Base-by-base conservation (phyloP, 345 rosid genomes). In the Populus davidiana region DNA sequence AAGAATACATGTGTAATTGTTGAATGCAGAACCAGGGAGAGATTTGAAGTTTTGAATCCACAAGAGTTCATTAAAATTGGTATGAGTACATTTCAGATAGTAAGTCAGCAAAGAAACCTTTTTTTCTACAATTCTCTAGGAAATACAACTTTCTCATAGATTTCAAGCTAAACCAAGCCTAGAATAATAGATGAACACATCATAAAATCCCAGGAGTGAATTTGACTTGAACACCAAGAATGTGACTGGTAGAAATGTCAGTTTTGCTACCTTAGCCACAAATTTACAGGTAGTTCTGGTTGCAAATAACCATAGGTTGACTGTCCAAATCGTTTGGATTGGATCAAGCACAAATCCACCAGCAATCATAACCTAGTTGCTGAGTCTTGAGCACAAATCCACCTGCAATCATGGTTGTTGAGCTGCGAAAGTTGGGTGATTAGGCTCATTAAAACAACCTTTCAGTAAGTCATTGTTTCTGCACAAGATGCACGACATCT, bases 401-500 rank as follows among this genome's bases (percentile, higher is more conserved):
- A 12, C 35, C 65, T 25, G 56, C 69, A 43, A 13, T 27, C 16
- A 2, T 25, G 18, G 11, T 1, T 3, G 23, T 9, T 25, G 9
- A 14, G 27, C 2, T 4, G 12, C 23, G 5, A 63, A 52, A 61
- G 21, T 29, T 21, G 61, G 43, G 41, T 27, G 44, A 36, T 33
- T 67, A 62, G 49, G 69, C 76, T 43, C n/a, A 10, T n/a, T 16
- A 68, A 63, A 41, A 67, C 23, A 5, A 63, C 25, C 35, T 36
- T 64, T 62, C 61, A 8, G 49, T 10, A 23, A 31, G 49, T 83
- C 64, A 83, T 63, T 83, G 79, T 77, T 85, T 88, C 77, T 84
- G 84, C 83, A 92, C 90, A 17, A 93, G 96, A 82, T 85, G 92
- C 86, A 89, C 93, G 41, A 77, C 89, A 78, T 91, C 98, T 79